A percentile compares a stretch with the other conserved stretches of the same genome.
Conservation (phyloP, 2,329 filamentous ascomycete genomes). For the Cladosporium sp. region DNA sequence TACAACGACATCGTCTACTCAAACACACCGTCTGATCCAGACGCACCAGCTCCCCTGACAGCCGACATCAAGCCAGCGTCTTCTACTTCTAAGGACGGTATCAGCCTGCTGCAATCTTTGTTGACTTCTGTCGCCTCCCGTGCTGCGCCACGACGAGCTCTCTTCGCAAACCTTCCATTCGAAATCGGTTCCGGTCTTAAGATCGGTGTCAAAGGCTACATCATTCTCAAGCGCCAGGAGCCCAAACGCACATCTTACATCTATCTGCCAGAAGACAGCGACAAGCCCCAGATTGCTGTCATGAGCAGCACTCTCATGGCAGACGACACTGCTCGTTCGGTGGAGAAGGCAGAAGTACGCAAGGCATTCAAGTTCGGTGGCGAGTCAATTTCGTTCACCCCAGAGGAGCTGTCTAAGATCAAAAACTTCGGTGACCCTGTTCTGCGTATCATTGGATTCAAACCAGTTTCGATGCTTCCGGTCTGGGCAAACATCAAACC, state of each 20-base stretch:
- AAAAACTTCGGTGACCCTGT: constrained; percentile 76
- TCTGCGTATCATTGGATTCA: constrained; percentile 92
- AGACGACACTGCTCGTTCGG: constrained; percentile 69
- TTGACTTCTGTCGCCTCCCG: constrained; percentile 88
- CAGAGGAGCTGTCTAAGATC: constrained; percentile 75
- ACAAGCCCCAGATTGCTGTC: constrained; percentile 73
- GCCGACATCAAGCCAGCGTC: constrained; percentile 51
- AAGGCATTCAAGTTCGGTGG: constrained; percentile 97
- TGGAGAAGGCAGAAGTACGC: constrained; percentile 77
- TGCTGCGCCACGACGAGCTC: constrained; percentile 75
- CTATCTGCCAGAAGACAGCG: constrained; percentile 68
- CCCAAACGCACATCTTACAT: constrained; percentile 81
- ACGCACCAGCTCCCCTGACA: constrained; percentile 54
- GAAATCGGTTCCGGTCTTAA: constrained; percentile 79
- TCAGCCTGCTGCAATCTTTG: constrained; percentile 73
- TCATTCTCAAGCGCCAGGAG: constrained; percentile 78
- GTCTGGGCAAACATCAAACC: constrained; percentile 83
- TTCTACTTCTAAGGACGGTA: constrained; percentile 67
- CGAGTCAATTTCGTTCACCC: constrained; percentile 79
- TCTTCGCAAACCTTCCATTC: constrained; percentile 83
- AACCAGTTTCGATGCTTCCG: constrained; percentile 68
- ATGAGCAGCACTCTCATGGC: constrained; percentile 71
- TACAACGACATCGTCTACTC: constrained; percentile 96
- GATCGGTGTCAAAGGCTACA: constrained; percentile 92
- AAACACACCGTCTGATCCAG: constrained; percentile 64